A percentile compares a stretch with the other conserved stretches of the same genome.
phyloP scores from a whole-genome alignment of 2,329 filamentous ascomycete species.

The Hysterium pulicare region DNA sequence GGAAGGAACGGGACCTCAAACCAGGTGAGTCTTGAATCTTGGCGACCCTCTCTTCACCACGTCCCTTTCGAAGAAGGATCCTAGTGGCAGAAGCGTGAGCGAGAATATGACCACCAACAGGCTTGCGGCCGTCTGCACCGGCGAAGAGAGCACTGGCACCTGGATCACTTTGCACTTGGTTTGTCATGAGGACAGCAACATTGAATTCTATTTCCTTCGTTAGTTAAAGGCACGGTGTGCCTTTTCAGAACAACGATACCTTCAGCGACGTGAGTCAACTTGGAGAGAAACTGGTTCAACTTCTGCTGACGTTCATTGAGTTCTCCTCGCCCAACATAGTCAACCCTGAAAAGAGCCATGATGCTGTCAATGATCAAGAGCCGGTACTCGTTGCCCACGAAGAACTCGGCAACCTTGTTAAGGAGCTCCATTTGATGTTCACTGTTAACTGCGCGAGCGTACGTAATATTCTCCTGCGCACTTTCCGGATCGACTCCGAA shows the following conservation, averaged over 20 bases:
- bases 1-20: constrained; percentile 28
- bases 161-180: constrained; percentile 69
- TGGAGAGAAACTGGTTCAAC: constrained; percentile 62
- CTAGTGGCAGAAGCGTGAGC: constrained; percentile 67
- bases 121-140: constrained; percentile 65
- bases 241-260: constrained; percentile 35
- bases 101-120: constrained; percentile 65
- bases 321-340: constrained; percentile 65
- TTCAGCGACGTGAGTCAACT: constrained; percentile 63
- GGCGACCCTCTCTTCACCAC: constrained; percentile 67
- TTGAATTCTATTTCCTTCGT: constrained; percentile 67
- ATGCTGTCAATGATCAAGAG: constrained; percentile 68
- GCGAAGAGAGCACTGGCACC: constrained; percentile 66
- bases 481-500: constrained; percentile 51
- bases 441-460: constrained; percentile 62
- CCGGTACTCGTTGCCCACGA: constrained; percentile 61
- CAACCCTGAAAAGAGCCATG: constrained; percentile 66
- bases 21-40: constrained; percentile 67
- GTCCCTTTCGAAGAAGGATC: constrained; percentile 63
- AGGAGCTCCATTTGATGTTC: constrained; percentile 64
- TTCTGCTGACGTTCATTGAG: constrained; percentile 67
- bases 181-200: constrained; percentile 57
- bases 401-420: constrained; percentile 58
- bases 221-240: too few relatives aligned
- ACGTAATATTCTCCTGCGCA: constrained; percentile 65